phyloP scores from a whole-genome alignment of 2,329 filamentous ascomycete genomes.

The Sporothrix luriei region DNA sequence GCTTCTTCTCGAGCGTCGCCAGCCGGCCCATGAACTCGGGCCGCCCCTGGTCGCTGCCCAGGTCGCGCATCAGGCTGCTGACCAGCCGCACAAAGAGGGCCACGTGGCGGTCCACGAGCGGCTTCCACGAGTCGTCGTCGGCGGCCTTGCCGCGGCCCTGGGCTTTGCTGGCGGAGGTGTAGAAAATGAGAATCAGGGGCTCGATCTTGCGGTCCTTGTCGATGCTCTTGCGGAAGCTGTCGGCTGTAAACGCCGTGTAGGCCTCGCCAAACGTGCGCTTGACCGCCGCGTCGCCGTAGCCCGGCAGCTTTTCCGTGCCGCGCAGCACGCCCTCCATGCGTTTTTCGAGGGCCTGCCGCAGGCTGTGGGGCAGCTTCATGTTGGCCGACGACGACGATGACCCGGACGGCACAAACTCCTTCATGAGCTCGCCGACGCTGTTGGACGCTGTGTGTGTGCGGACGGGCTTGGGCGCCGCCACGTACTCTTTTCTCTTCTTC shows the following conservation, averaged over 20 bases:
- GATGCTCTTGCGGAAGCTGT: slow-evolving; percentile 83
- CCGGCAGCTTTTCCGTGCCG: slow-evolving; percentile 79
- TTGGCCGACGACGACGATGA: slow-evolving; percentile 52
- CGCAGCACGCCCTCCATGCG: slow-evolving; percentile 78
- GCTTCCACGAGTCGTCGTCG: slow-evolving; percentile 86
- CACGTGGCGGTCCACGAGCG: slow-evolving; percentile 89
- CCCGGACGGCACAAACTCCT: slow-evolving; percentile 67
- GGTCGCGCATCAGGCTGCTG: slow-evolving; percentile 74
- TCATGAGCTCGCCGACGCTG: slow-evolving; percentile 81
- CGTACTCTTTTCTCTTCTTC: slow-evolving; percentile 85
- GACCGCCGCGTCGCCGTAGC: slow-evolving; percentile 86
- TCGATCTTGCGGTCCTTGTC: slow-evolving; percentile 93
- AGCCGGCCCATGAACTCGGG: slow-evolving; percentile 81
- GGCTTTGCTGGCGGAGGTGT: slow-evolving; percentile 89
- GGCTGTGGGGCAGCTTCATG: slow-evolving; percentile 62
- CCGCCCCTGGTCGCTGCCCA: slow-evolving; percentile 81
- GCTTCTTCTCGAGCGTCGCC: slow-evolving; percentile 83
- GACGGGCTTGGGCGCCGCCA: slow-evolving; percentile 55
- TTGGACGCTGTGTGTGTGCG: slow-evolving; percentile 49
- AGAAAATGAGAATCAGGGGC: slow-evolving; percentile 93
- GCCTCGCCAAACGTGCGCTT: slow-evolving; percentile 95
- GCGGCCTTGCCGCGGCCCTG: slow-evolving; percentile 70
- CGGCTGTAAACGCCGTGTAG: slow-evolving; percentile 88
- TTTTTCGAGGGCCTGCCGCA: slow-evolving; percentile 61
- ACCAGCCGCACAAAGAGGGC: slow-evolving; percentile 91